These are phyloP conservation scores for Tranzscheliella williamsii DNA, from an alignment of 1,284 basidiomycete genomes.

Conservation along the genomic window DNA sequence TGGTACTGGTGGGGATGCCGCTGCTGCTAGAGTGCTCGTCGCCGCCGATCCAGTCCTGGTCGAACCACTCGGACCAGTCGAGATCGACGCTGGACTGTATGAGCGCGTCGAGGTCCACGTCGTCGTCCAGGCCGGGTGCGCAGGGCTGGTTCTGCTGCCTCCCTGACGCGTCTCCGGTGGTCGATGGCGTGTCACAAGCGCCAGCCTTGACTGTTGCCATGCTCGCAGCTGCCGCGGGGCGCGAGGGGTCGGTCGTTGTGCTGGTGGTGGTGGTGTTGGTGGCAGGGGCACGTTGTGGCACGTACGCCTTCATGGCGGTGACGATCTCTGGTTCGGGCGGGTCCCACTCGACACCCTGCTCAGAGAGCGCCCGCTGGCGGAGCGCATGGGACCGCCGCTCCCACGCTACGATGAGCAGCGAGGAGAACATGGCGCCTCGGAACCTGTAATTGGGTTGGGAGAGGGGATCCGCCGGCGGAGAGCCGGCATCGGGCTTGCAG, in stretches of 20 bases:
- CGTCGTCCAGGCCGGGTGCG: slow-evolving; percentile 1
- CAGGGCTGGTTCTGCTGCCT: not conserved
- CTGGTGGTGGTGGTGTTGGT: not conserved
- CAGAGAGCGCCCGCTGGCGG: not conserved
- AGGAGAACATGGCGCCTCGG: slow-evolving; percentile 7
- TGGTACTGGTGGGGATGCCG: no score
- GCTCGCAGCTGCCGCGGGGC: no score
- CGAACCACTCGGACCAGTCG: slow-evolving; percentile 10
- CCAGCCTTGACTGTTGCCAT: no score
- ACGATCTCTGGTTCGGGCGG: slow-evolving; percentile 4
- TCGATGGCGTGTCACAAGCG: no score
- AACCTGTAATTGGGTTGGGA: not conserved
- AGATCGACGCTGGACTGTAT: slow-evolving; percentile 16
- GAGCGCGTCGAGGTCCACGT: slow-evolving; percentile 7
- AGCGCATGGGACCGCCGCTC: slow-evolving; percentile 9
- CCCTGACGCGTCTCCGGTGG: not conserved
- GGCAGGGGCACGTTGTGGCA: not conserved
- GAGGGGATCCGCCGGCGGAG: not conserved
- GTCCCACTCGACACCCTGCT: not conserved
- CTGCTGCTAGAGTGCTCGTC: no score
- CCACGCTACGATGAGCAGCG: slow-evolving; percentile 13
- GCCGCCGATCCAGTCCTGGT: slow-evolving; percentile 1
- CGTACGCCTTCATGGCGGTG: slow-evolving; percentile 2
- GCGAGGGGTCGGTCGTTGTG: not conserved
- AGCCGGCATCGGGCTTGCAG: not conserved